Evolutionary conservation across 345 rosid genomes (phyloP).

Genomic region (Eucalyptus erythrocorys): DNA sequence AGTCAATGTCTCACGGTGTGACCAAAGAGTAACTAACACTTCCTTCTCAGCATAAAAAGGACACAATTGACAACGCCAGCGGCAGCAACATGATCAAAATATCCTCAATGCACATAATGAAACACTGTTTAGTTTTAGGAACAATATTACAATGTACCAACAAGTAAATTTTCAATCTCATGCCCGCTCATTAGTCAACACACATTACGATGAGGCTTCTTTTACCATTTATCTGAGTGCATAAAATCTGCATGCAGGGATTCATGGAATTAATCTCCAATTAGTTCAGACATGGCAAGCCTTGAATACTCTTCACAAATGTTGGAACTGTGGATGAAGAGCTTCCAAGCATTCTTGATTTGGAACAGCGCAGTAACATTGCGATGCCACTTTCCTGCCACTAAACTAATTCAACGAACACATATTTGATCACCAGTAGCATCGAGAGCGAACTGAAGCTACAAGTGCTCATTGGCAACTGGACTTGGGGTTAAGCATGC

Average conservation of each 20-base stretch:
- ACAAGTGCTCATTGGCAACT: not conserved
- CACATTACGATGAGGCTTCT: not conserved
- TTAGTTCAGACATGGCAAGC: not conserved
- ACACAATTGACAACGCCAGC: not conserved
- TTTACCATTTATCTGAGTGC: not conserved
- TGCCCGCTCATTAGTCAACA: not conserved
- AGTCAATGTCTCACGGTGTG: not conserved
- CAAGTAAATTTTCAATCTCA: not conserved
- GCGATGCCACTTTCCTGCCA: not conserved
- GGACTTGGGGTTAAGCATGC: not conserved
- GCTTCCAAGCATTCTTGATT: not conserved
- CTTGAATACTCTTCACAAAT: not conserved
- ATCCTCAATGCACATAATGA: not conserved
- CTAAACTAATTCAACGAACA: not conserved
- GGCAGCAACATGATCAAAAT: not conserved
- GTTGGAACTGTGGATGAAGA: not conserved
- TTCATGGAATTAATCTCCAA: not conserved
- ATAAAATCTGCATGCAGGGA: not conserved
- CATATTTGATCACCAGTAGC: not conserved
- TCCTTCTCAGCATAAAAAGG: not conserved
- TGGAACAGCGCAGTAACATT: not conserved
- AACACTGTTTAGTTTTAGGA: not conserved
- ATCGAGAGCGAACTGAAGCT: not conserved
- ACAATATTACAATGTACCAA: not conserved
- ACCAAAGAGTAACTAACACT: not conserved